A percentile compares a stretch with the other conserved stretches of the same genome.
phyloP scores from a whole-genome alignment of 2,329 filamentous ascomycete genomes.

The Pseudonectria buxi region DNA sequence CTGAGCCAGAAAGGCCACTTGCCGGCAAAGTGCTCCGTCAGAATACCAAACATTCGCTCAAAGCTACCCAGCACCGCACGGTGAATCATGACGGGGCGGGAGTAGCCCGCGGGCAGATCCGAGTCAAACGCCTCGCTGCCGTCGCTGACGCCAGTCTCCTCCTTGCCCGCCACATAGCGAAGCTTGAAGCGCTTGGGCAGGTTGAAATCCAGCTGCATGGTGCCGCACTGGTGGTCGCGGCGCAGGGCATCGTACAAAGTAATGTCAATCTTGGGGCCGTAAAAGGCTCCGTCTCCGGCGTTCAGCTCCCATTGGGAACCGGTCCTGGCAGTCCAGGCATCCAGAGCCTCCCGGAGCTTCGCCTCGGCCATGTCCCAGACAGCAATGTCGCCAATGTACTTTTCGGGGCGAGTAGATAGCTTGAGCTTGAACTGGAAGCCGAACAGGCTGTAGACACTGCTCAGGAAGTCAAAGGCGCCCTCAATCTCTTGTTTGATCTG shows the following conservation, averaged over 20 bases:
- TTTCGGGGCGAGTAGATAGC: slow-evolving; percentile 83
- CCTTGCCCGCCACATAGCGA: slow-evolving; percentile 45
- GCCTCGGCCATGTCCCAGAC: slow-evolving; percentile 87
- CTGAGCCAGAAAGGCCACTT: slow-evolving; percentile 89
- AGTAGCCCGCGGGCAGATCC: slow-evolving; percentile 60
- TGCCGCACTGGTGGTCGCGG: slow-evolving; percentile 57
- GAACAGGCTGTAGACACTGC: slow-evolving; percentile 61
- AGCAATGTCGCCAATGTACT: slow-evolving; percentile 77
- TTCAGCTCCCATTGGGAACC: slow-evolving; percentile 81
- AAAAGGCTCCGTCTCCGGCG: slow-evolving; percentile 93
- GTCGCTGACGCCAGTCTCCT: slow-evolving; percentile 32
- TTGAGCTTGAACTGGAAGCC: slow-evolving; percentile 78
- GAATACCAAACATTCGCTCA: slow-evolving; percentile 61
- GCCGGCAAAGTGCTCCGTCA: slow-evolving; percentile 77
- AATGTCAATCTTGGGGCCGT: slow-evolving; percentile 97
- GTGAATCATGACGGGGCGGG: slow-evolving; percentile 80
- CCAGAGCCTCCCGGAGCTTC: slow-evolving; percentile 70
- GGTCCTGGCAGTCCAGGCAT: slow-evolving; percentile 59
- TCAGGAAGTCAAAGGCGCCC: slow-evolving; percentile 80
- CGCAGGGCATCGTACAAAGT: slow-evolving; percentile 83
- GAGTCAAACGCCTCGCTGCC: slow-evolving; percentile 33
- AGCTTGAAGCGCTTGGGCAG: slow-evolving; percentile 44
- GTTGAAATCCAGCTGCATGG: slow-evolving; percentile 91
- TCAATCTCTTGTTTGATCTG: slow-evolving; percentile 51
- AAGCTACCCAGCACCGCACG: slow-evolving; percentile 71